These are phyloP conservation scores for Gossypium lobatum DNA, from an alignment of 441 rosid genomes.

Conservation along the genomic window DNA sequence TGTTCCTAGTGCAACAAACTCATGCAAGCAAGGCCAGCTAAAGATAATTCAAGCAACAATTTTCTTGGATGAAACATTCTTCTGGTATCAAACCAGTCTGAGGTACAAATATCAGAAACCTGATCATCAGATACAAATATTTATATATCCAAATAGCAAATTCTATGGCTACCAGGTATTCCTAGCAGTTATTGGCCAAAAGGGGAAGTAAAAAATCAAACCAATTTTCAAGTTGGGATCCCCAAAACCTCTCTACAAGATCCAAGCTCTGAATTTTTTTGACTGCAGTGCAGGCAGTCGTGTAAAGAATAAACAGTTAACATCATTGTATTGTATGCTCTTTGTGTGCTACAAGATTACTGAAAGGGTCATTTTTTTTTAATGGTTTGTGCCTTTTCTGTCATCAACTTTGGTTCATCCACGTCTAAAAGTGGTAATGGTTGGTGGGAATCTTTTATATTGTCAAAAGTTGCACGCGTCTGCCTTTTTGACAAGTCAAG, in stretches of 20 bases:
- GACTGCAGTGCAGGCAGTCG: not conserved
- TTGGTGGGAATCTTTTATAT: not conserved
- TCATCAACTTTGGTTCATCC: not conserved
- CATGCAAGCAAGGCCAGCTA: constrained; percentile 4
- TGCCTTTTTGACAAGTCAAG: not conserved
- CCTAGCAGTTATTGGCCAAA: not conserved
- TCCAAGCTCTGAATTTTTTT: constrained; percentile 8
- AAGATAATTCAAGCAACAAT: not conserved
- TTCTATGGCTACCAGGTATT: not conserved
- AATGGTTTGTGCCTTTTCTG: not conserved
- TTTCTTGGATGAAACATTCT: not conserved
- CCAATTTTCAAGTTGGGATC: not conserved
- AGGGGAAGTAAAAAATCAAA: not conserved
- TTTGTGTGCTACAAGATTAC: not conserved
- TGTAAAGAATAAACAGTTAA: constrained; percentile 7
- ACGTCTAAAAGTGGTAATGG: not conserved
- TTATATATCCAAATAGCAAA: not conserved
- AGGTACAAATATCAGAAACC: too few relatives aligned
- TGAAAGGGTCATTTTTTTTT: not conserved
- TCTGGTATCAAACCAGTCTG: not conserved
- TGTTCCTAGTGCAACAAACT: constrained; percentile 29
- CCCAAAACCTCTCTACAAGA: not conserved
- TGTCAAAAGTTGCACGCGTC: constrained; percentile 3
- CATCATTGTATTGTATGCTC: not conserved
- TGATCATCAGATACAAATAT: not conserved